A percentile compares a stretch with the other conserved stretches of the same genome.
These are phyloP conservation scores for Oidium heveae DNA, from an alignment of 2,329 filamentous ascomycete species.

Conservation along the genomic window DNA sequence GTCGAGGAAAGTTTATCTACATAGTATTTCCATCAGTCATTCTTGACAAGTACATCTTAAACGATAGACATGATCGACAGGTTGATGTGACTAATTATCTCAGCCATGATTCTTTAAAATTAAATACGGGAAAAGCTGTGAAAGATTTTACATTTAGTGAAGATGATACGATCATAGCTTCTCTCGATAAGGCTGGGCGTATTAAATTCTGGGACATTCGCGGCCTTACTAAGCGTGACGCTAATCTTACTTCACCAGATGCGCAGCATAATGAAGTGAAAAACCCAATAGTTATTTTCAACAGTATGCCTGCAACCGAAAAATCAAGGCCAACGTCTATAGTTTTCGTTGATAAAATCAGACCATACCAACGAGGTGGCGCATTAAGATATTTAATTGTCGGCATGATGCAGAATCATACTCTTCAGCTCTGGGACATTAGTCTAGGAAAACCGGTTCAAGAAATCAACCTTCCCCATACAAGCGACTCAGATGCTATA, in stretches of 20 bases:
- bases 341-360: conserved; percentile 83
- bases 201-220: conserved; percentile 98
- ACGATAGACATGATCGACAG: conserved; percentile 35
- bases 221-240: conserved; percentile 31
- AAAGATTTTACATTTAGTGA: conserved; percentile 98
- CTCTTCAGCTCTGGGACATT: conserved; percentile 93
- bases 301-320: conserved; percentile 64
- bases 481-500: conserved; percentile 90
- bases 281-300: conserved; percentile 64
- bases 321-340: conserved; percentile 96
- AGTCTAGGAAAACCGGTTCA: conserved; percentile 86
- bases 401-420: conserved; percentile 97
- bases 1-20: conserved; percentile 86
- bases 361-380: conserved; percentile 71
- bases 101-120: conserved; percentile 68
- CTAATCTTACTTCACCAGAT: conserved; percentile 5
- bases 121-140: conserved; percentile 89
- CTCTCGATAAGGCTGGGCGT: conserved; percentile 84
- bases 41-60: conserved; percentile 35
- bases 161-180: conserved; percentile 83
- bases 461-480: conserved; percentile 87
- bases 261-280: conserved; percentile 40
- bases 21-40: conserved; percentile 50
- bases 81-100: conserved; percentile 78
- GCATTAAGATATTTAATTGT: conserved; percentile 89